Evolutionary conservation across 495 filamentous ascomycete genomes (phyloP).

Genomic region (Neurospora discreta): DNA sequence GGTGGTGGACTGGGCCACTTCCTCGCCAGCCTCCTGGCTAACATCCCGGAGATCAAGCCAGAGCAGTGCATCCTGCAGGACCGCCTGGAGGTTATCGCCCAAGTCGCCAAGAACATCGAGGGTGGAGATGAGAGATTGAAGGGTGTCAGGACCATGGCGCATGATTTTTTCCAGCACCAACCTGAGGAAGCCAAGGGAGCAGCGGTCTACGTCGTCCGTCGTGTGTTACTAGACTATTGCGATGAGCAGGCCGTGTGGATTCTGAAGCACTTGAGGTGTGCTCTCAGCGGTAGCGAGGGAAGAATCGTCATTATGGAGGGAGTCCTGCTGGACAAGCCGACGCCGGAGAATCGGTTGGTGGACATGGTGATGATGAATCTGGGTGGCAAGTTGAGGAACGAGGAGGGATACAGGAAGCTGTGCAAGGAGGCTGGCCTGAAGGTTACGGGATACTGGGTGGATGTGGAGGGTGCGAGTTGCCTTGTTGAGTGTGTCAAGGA

Average conservation of each 20-base stretch:
- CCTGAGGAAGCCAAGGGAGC: conserved; percentile 34
- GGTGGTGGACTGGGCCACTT: conserved; percentile 39
- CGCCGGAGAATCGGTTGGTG: conserved; percentile 15
- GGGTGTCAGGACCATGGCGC: conserved; percentile 22
- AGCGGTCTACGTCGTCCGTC: conserved; percentile 36
- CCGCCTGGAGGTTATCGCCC: conserved; percentile 27
- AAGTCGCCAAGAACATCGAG: conserved; percentile 6
- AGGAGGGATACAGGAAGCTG: conserved; percentile 11
- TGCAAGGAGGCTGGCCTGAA: conserved; percentile 11
- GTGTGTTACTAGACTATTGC: conserved; percentile 43
- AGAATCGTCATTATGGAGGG: conserved; percentile 20
- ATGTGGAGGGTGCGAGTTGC: conserved; percentile 6
- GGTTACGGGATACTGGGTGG: conserved; percentile 10
- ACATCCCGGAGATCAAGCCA: conserved; percentile 15
- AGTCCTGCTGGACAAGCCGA: conserved; percentile 9
- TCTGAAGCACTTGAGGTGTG: conserved; percentile 25
- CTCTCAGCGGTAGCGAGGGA: conserved; percentile 1
- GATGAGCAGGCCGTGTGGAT: conserved; percentile 28
- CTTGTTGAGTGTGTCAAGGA: conserved; percentile 18
- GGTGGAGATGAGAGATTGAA: conserved; percentile 10
- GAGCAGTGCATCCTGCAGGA: conserved; percentile 36
- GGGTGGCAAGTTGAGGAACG: conserved; percentile 21
- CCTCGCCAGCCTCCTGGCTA: conserved; percentile 23
- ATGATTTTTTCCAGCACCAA: conserved; percentile 34
- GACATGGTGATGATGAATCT: conserved; percentile 23